Evolutionary conservation across 805 yeast species (phyloP).

Genomic region (Nakazawaea molendinolei): DNA sequence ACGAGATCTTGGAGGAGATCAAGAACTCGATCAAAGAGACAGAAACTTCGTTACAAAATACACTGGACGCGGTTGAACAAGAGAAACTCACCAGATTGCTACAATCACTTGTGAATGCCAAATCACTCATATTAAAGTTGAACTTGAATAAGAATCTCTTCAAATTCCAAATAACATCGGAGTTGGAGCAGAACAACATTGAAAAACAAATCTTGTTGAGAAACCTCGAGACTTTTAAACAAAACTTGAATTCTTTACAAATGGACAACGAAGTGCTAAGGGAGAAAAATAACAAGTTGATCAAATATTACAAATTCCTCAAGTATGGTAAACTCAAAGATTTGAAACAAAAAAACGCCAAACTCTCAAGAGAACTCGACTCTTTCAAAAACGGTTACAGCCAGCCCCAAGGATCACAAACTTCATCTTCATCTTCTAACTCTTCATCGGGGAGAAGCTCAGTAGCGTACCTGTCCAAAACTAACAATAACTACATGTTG

Average conservation of each 20-base stretch:
- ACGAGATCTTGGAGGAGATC: conserved; percentile 2
- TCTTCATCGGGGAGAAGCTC: conserved; percentile 11
- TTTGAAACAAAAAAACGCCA: conserved; percentile 21
- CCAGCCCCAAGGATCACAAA: neutral
- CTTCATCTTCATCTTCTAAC: conserved; percentile 2
- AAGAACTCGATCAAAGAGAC: conserved; percentile 4
- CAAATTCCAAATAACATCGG: conserved; percentile 21
- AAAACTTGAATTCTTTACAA: conserved; percentile 19
- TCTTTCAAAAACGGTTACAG: neutral
- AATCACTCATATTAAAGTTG: conserved; percentile 19
- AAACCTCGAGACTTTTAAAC: conserved; percentile 22
- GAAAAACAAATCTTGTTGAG: conserved; percentile 24
- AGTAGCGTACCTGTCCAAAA: conserved; percentile 2
- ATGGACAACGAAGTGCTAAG: conserved; percentile 24
- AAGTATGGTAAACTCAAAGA: conserved; percentile 23
- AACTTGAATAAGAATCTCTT: conserved; percentile 26
- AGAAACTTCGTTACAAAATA: neutral
- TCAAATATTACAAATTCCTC: conserved; percentile 23
- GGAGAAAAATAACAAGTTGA: conserved; percentile 24
- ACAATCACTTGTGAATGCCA: conserved; percentile 1
- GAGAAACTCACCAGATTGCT: neutral
- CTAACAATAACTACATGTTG: conserved; percentile 17
- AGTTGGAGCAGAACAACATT: conserved; percentile 22
- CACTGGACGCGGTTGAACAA: neutral
- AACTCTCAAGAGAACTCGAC: conserved; percentile 19